phyloP scores from a whole-genome alignment of 306 rosid genomes.

The Pterocarpus macrocarpus region DNA sequence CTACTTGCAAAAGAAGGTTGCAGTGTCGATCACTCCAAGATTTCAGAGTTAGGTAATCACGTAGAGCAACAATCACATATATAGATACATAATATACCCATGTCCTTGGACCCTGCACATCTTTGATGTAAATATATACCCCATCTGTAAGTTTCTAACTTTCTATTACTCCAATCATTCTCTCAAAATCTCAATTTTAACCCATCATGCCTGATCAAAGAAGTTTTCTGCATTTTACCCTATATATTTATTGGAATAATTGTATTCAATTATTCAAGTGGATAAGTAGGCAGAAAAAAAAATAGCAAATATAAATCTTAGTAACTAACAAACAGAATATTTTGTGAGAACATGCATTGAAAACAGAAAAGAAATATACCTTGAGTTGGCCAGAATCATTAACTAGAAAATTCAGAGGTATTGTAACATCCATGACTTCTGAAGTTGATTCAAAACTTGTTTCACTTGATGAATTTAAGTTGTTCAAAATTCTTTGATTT shows the following conservation, averaged over 20 bases:
- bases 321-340: constrained; percentile 10
- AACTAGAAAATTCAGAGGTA: constrained; percentile 90
- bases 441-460: constrained; percentile 61
- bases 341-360: not conserved
- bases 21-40: constrained; percentile 13
- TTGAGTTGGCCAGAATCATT: constrained; percentile 87
- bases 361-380: constrained; percentile 55
- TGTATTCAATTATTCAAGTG: constrained; percentile 14
- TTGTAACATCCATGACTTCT: constrained; percentile 78
- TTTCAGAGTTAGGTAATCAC: not conserved
- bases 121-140: constrained; percentile 20
- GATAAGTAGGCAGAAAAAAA: constrained; percentile 35
- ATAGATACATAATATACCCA: not conserved
- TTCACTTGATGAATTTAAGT: constrained; percentile 58
- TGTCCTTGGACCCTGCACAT: constrained; percentile 23
- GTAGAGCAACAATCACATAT: no score
- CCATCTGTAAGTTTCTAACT: not conserved
- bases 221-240: constrained; percentile 6
- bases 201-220: constrained; percentile 11
- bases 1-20: constrained; percentile 3
- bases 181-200: not conserved
- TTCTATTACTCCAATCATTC: not conserved
- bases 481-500: constrained; percentile 59
- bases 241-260: constrained; percentile 29
- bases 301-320: not conserved